Evolutionary conservation across 257 asterid species (phyloP).

Genomic region (Solanum habrochaites): DNA sequence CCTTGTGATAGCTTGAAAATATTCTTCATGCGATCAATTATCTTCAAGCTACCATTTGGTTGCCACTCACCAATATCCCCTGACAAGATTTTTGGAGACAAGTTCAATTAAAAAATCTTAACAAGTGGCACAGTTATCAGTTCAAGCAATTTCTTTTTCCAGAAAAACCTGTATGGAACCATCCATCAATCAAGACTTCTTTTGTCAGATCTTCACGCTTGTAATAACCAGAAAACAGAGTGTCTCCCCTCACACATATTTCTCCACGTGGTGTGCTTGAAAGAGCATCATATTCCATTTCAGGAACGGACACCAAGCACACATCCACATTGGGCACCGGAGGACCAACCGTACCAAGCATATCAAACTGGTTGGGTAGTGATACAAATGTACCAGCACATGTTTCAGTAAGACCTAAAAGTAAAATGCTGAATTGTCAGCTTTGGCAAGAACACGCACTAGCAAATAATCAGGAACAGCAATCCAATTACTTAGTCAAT

Average conservation of each 20-base stretch:
- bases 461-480: not conserved
- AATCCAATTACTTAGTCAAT: not conserved
- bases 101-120: not conserved
- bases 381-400: constrained; percentile 95
- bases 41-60: constrained; percentile 78
- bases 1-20: constrained; percentile 98
- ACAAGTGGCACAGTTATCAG: not conserved
- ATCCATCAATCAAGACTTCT: constrained; percentile 79
- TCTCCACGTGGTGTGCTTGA: constrained; percentile 83
- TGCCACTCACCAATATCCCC: constrained; percentile 99
- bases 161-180: constrained; percentile 93
- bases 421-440: not conserved
- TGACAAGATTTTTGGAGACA: constrained; percentile 1
- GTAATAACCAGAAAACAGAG: constrained; percentile 74
- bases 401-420: constrained; percentile 86
- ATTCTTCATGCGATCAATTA: constrained; percentile 91
- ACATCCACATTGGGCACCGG: constrained; percentile 92
- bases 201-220: constrained; percentile 92
- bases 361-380: constrained; percentile 54
- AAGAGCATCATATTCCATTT: constrained; percentile 89
- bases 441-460: not conserved
- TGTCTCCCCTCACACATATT: constrained; percentile 81
- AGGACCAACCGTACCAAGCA: constrained; percentile 97
- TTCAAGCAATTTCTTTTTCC: not conserved
- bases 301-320: constrained; percentile 94